Percentiles rank a stretch among this genome's conserved stretches.
Evolutionary conservation across 495 filamentous ascomycete species (phyloP).

Genomic region (Astrothelium macrocarpum): DNA sequence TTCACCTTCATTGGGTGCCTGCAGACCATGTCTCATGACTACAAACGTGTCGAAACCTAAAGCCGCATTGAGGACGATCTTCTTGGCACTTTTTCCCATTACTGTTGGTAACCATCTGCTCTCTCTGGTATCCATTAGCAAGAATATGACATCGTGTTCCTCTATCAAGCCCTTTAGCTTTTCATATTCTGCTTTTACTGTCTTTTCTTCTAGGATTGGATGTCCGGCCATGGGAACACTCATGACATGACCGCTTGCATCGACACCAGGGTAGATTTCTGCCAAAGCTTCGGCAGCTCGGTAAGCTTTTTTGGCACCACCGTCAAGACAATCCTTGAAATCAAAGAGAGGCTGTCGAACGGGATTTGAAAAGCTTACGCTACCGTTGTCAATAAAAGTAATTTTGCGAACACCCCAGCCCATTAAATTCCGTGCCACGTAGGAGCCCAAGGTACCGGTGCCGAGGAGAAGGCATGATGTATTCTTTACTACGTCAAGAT

Average conservation of each 20-base stretch:
- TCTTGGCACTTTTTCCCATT: conserved; percentile 86
- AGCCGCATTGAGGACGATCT: conserved; percentile 93
- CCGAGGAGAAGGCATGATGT: conserved; percentile 92
- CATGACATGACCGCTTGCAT: conserved; percentile 64
- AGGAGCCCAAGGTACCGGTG: conserved; percentile 86
- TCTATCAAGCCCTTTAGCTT: conserved; percentile 65
- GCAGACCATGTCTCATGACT: conserved; percentile 84
- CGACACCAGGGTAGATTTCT: conserved; percentile 85
- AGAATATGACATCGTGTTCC: conserved; percentile 83
- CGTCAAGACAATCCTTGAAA: conserved; percentile 78
- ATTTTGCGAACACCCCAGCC: conserved; percentile 97
- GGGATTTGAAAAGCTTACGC: conserved; percentile 93
- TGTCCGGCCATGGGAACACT: conserved; percentile 94
- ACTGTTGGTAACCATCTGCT: conserved; percentile 94
- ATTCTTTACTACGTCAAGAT: conserved; percentile 80
- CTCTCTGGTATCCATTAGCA: conserved; percentile 94
- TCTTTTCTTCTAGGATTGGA: conserved; percentile 60
- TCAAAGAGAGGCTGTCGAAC: conserved; percentile 88
- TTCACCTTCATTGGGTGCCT: conserved; percentile 22
- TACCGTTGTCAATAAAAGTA: conserved; percentile 92
- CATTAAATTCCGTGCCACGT: conserved; percentile 82
- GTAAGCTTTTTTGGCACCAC: conserved; percentile 73
- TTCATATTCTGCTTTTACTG: conserved; percentile 58
- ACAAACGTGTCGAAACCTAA: conserved; percentile 95
- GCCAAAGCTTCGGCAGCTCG: conserved; percentile 71